Evolutionary conservation across 169 alveolate species (phyloP), one percentile per base, ranked within the genome.

Genomic region (Eimeria necatrix): DNA sequence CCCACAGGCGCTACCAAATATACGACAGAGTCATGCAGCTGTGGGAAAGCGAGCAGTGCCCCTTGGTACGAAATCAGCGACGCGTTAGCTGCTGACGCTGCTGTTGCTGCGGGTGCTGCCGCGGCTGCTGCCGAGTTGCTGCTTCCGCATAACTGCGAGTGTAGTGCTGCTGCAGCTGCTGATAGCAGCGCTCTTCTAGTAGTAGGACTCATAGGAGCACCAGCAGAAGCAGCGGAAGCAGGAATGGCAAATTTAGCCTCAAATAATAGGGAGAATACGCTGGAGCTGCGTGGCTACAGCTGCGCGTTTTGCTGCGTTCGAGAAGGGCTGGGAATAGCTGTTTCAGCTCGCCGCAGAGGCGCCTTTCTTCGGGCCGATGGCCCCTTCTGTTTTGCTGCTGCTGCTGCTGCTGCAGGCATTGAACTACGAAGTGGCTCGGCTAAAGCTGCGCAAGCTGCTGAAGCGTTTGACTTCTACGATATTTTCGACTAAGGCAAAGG

Each of bases 401-500:
- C 49, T 3, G 24, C 80, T 70, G 8, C 80, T 70, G 80, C 49
- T 86, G 83, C 90, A 91, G 95, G 68, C 93, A 0, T 61, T 80
- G 84, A 81, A 61, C 64, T 80, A 91, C 71, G 95, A 91, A 32
- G 56, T 76, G 20, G 95, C 71, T 7, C 83, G 95, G 41, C 46
- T 78, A n/a, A 49, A 53, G 59, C 86, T 91, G 71, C 95, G 95
- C 48, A 91, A 91, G 91, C 70, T 73, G 22, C 12, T 91, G 85
- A 91, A 91, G 91, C 74, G 95, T 4, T 41, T 81, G 71, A 91
- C 95, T 8, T 73, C 95, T 24, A 49, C 80, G 22, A 61, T 91
- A 8, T 60, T 83, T 68, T 48, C 59, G 68, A 88, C 16, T 32
- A 76, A 48, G 51, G 91, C 68, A 26, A 12, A 56, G 51, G 52